phyloP scores from a whole-genome alignment of 148 eudicot species.

The Fagopyrum tataricum region DNA sequence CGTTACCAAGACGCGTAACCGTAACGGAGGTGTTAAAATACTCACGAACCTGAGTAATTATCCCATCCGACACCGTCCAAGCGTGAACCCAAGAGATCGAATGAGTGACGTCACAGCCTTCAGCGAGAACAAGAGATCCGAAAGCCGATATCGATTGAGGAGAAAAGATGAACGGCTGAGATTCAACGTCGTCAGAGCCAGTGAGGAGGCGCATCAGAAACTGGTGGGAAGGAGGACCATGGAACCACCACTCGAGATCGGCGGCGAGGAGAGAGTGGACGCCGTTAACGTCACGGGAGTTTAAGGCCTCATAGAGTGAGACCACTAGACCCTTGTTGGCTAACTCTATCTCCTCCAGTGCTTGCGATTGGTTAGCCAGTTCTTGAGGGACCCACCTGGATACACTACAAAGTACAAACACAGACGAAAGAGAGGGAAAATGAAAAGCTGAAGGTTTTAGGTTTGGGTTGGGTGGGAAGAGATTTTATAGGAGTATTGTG shows the following conservation, averaged over 20 bases:
- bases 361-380: slow-evolving; percentile 18
- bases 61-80: slow-evolving; percentile 52
- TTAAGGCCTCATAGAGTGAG: slow-evolving; percentile 57
- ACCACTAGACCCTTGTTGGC: slow-evolving; percentile 31
- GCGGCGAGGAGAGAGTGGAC: slow-evolving; percentile 43
- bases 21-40: slow-evolving; percentile 15
- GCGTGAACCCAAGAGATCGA: slow-evolving; percentile 44
- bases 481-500: not conserved
- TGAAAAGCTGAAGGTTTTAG: not conserved
- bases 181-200: slow-evolving; percentile 14
- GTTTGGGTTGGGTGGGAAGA: not conserved
- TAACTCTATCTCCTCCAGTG: slow-evolving; percentile 9
- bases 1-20: slow-evolving; percentile 7
- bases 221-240: slow-evolving; percentile 66
- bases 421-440: not conserved
- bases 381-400: slow-evolving; percentile 6
- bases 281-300: slow-evolving; percentile 39
- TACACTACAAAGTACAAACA: no score
- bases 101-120: slow-evolving; percentile 32
- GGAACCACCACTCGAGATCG: slow-evolving; percentile 84
- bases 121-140: slow-evolving; percentile 38
- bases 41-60: slow-evolving; percentile 26
- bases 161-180: slow-evolving; percentile 20
- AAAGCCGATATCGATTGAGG: slow-evolving; percentile 33
- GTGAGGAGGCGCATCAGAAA: slow-evolving; percentile 50